Evolutionary conservation across 352 stramenopile species (phyloP), one percentile per base, ranked within the genome.

Genomic region (Phytophthora pluvialis): DNA sequence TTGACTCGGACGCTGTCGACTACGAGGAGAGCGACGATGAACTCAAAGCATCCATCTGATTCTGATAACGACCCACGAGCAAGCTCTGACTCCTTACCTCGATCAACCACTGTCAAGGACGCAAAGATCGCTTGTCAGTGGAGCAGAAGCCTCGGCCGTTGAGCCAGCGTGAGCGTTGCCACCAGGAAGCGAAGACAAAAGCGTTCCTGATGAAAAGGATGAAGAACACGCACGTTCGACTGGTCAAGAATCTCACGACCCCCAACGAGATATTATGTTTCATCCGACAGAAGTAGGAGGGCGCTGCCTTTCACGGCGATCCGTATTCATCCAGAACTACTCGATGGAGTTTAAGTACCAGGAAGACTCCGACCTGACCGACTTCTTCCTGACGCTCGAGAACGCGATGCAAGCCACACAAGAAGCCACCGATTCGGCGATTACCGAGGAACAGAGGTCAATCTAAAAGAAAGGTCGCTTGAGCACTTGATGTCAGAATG

Each of bases 21-120:
- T 56, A 50, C 50, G 16, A 57, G 4, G 46, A 51, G 6, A 59
- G 51, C 31, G 49, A 61, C 15, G 36, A 71, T 13, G 43, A 59
- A 7, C 38, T 51, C 9, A 59, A 56, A 5, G 36, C 43, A n/a
- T 0, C 12, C 15, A 6, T 60, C 48, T 3, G 40, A 53, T 16
- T 52, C 49, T 18, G 56, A 63, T 3, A 43, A 64, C 2, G 47
- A 43, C 16, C 50, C 46, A 16, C 35, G 5, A 12, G 36, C 44
- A 3, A 29, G 31, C 25, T 64, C 33, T 0, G 45, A 58, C 10
- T 31, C 40, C 1, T 26, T 40, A 0, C 29, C 11, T 35, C 36
- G 36, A 21, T 43, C 15, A 21, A 43, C 36, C 36, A 18, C 0
- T 0, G 36, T 3, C 13, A 43, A 43, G 36, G 2, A 1, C 12